Percentiles rank a stretch among this genome's conserved stretches.
phyloP scores from a whole-genome alignment of 148 eudicot species.

The Chenopodium formosanum region DNA sequence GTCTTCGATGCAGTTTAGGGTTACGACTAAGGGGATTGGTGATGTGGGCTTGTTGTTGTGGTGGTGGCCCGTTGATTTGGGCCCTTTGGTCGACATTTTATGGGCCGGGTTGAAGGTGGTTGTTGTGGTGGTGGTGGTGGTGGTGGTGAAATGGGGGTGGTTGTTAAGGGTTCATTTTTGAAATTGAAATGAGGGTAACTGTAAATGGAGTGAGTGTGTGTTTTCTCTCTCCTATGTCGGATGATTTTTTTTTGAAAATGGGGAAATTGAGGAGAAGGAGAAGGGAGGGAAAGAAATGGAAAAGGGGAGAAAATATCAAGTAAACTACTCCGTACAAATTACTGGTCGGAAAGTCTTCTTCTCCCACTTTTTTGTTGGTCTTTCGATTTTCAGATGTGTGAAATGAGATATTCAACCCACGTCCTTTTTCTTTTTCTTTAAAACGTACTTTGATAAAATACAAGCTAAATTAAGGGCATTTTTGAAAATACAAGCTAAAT shows the following conservation, averaged over 20 bases:
- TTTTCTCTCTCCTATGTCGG: no score
- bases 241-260: neutral
- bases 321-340: neutral
- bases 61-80: constrained; percentile 31
- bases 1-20: constrained; percentile 96
- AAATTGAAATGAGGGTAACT: neutral
- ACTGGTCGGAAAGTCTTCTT: neutral
- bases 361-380: constrained; percentile 4
- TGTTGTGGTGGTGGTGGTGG: neutral
- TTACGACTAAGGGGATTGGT: constrained; percentile 59
- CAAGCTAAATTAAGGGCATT: no score
- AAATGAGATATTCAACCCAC: neutral
- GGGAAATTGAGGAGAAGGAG: neutral
- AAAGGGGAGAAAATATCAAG: no score
- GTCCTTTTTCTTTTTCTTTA: neutral
- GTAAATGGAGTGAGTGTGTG: no score
- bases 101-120: neutral
- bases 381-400: neutral
- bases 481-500: no score
- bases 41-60: constrained; percentile 22
- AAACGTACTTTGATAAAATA: no score
- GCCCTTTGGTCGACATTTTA: constrained; percentile 24
- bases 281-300: neutral
- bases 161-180: neutral
- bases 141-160: neutral